Evolutionary conservation across 2,329 filamentous ascomycete species (phyloP), one percentile per base, ranked within the genome.

Genomic region (Pochonia chlamydosporia): DNA sequence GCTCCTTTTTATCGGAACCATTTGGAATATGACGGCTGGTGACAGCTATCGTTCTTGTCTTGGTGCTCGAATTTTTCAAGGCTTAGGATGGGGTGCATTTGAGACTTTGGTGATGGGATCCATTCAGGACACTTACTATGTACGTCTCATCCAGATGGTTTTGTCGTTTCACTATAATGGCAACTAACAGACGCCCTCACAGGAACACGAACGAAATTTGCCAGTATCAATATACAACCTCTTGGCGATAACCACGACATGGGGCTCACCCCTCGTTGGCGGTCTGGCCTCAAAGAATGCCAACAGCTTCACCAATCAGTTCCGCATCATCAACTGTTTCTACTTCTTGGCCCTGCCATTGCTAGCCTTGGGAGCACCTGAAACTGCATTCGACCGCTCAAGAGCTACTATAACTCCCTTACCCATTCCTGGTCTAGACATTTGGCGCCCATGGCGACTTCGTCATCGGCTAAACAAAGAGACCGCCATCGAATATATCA

Each of bases 1-100:
- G 1, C 45, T 74, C 4, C 56, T 79, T 40, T 72, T 81, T 37
- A 61, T 72, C 36, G 77, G 76, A 2, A 65, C 67, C 3, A 58
- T 75, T 2, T 79, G 75, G 74, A 78, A 75, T 52, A 73, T 71
- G 49, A 64, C 65, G 16, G 66, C 72, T 5, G 56, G 57, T 6
- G 57, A 58, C 41, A 69, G 60, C 51, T 75, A 71, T 46, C 63
- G 61, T 8, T 65, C 73, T 47, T 74, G 72, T 55, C 72, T 81
- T 69, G 69, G 68, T 0, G 73, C 76, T 3, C 69, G 79, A 9
- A 56, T 78, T 16, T 67, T 82, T 28, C 76, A 81, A 55, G 78
- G 77, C 1, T 47, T 82, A 0, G 78, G 74, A n/a, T 80, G 79
- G 74, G 78, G 78, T 5, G 71, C 73, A 10, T 78, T 81, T 49